phyloP scores from a whole-genome alignment of 371 early-diverging fungal species.

The Cokeromyces recurvatus region DNA sequence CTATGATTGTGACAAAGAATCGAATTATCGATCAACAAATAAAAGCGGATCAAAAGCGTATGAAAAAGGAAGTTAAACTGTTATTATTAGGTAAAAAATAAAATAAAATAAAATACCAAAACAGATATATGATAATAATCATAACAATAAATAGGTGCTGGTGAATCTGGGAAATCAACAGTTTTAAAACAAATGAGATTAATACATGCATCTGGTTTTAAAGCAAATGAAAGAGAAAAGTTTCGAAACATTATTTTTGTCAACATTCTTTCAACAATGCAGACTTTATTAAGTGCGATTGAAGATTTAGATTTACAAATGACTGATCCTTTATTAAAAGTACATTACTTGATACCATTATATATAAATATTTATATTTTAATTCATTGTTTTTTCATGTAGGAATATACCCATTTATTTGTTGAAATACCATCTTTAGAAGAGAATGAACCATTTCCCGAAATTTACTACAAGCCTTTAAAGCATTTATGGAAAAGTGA shows the following conservation, averaged over 20 bases:
- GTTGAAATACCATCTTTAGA: conserved; percentile 31
- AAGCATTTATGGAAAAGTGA: conserved; percentile 72
- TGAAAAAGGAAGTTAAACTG: conserved; percentile 85
- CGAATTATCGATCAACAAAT: conserved; percentile 78
- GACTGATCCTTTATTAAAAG: conserved; percentile 54
- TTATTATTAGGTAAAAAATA: conserved; percentile 70
- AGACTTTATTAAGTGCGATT: conserved; percentile 82
- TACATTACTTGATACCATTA: too few species aligned
- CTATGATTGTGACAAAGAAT: conserved; percentile 40
- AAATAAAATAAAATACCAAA: too few species aligned
- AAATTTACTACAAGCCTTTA: conserved; percentile 68
- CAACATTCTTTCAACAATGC: conserved; percentile 83
- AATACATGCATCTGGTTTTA: conserved; percentile 90
- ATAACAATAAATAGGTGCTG: conserved; percentile 90
- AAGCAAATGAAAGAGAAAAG: conserved; percentile 74
- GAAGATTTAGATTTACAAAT: conserved; percentile 57
- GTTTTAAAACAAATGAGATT: conserved; percentile 95
- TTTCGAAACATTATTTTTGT: conserved; percentile 84
- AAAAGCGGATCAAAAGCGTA: conserved; percentile 66
- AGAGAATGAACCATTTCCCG: conserved; percentile 57
- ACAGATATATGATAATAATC: too few species aligned
- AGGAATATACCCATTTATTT: conserved; percentile 32
- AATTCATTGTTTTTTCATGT: conserved; percentile 5
- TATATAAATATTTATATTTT: conserved; percentile 4
- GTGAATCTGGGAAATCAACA: conserved; percentile 96